Conservation (phyloP, 345 rosid genomes). For the Carallia pectinifolia region DNA sequence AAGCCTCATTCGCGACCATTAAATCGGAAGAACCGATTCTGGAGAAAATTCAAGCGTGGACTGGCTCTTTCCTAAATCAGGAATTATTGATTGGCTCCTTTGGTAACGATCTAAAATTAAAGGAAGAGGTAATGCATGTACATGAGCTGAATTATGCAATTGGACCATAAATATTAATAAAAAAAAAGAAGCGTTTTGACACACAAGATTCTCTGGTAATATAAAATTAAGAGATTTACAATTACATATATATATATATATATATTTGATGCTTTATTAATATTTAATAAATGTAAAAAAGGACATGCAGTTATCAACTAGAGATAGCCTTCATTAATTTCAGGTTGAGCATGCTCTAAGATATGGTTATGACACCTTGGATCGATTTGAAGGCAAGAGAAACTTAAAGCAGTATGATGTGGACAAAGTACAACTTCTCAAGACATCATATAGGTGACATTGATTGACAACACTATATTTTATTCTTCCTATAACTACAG, state of each 20-base stretch:
- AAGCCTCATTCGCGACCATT: not conserved
- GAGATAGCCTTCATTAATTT: not conserved
- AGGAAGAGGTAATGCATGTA: not conserved
- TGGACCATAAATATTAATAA: too few relatives aligned
- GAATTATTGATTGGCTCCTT: not conserved
- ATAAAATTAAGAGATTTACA: too few relatives aligned
- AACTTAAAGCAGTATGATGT: constrained; percentile 4
- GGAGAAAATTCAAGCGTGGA: not conserved
- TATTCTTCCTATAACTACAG: too few relatives aligned
- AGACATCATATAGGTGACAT: constrained; percentile 14
- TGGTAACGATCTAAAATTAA: not conserved
- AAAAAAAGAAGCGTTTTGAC: not conserved
- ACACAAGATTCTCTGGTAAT: not conserved
- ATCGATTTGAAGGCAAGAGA: constrained; percentile 11
- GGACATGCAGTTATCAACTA: too few relatives aligned
- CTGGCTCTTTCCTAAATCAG: not conserved
- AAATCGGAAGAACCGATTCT: not conserved
- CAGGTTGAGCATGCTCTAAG: constrained; percentile 20
- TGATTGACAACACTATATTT: not conserved
- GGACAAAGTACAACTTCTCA: constrained; percentile 6
- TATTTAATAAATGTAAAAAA: too few relatives aligned
- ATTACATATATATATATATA: too few relatives aligned
- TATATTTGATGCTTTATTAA: too few relatives aligned
- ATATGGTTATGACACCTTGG: constrained; percentile 18
- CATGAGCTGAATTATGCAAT: too few relatives aligned